Evolutionary conservation across 345 rosid genomes (phyloP), one percentile per base, ranked within the genome.

Genomic region (Nephelium lappaceum): DNA sequence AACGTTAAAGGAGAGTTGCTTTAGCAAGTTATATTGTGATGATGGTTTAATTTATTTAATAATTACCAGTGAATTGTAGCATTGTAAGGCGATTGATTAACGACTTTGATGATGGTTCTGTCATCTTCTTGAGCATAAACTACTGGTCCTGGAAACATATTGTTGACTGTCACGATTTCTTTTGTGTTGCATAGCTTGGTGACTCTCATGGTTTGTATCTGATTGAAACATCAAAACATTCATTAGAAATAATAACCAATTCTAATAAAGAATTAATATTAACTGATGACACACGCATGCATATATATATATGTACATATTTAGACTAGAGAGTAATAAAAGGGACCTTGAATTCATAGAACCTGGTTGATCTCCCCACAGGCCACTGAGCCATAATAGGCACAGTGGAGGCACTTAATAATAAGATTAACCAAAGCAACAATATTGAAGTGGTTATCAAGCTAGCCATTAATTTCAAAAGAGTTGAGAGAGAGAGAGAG

Each of bases 51-150:
- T n/a, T 68, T 39, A 36, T 71, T 53, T 6, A 72, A 8, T 24
- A 55, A 51, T 39, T 89, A 91, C 97, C 98, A 93, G 84, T 95
- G 98, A 75, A 95, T 90, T 55, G 98, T 91, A 69, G 90, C 84
- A 74, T 90, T 93, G 78, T 89, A 80, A 10, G 97, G 98, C 12
- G 93, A 87, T 85, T 84, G 82, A 69, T 95, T 93, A 72, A 86
- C 87, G 67, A 95, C 94, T 79, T 87, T 85, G 85, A 91, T 85
- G 36, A 91, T 85, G 47, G 91, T 71, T 81, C 87, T 83, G 45
- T 93, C 97, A 60, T 85, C 97, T 83, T 95, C 95, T 82, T 89
- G 91, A 14, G 97, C 97, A 24, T 90, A 86, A 71, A 91, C 80
- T 0, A 84, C 85, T 0, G 95, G 97, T 42, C 98, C 98, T 11